Evolutionary conservation across 108 stramenopile species (phyloP).

Genomic region (Pseudonitzschia multiseries): DNA sequence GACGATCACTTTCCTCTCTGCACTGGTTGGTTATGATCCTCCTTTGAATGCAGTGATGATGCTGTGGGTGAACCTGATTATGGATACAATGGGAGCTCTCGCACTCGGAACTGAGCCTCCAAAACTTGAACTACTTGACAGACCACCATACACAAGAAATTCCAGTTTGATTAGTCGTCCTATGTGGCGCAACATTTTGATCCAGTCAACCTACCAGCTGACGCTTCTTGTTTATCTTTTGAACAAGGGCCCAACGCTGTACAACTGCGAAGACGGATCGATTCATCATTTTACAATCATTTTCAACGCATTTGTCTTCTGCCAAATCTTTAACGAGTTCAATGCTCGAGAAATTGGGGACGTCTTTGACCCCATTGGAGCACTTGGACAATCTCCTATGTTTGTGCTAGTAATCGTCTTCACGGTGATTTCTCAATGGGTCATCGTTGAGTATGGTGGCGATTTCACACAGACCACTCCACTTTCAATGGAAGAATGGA

Average conservation of each 20-base stretch:
- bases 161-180: constrained; percentile 75
- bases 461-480: constrained; percentile 72
- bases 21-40: constrained; percentile 90
- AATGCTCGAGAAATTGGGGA: constrained; percentile 87
- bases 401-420: constrained; percentile 80
- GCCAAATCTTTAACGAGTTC: constrained; percentile 94
- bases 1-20: constrained; percentile 93
- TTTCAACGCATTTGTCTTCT: constrained; percentile 95
- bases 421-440: constrained; percentile 80
- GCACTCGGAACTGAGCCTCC: constrained; percentile 97
- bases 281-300: constrained; percentile 82
- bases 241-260: constrained; percentile 52
- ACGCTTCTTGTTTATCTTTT: constrained; percentile 60
- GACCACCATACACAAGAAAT: constrained; percentile 75
- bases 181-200: constrained; percentile 87
- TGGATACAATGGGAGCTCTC: constrained; percentile 97
- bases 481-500: constrained; percentile 66
- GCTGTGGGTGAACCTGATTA: constrained; percentile 99
- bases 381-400: constrained; percentile 67
- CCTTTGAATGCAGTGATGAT: constrained; percentile 98
- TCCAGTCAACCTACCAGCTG: constrained; percentile 78
- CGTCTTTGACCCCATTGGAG: constrained; percentile 55
- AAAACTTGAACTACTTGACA: constrained; percentile 70
- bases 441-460: constrained; percentile 89
- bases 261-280: constrained; percentile 68